phyloP scores from a whole-genome alignment of 345 rosid species.

The Physaria fendleri region DNA sequence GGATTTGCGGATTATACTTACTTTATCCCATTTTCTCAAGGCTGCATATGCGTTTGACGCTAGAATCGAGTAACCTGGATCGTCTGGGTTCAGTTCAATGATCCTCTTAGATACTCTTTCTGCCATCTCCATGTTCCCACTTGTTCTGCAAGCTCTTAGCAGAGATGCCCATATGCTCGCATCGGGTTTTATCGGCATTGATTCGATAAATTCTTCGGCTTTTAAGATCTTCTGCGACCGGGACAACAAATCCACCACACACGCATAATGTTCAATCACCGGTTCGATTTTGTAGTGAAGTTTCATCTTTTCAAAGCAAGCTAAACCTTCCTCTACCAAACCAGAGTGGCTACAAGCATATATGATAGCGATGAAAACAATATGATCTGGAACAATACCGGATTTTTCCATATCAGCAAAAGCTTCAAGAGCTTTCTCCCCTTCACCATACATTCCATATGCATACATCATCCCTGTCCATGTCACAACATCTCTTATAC shows the following conservation, averaged over 20 bases:
- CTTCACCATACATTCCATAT: constrained; percentile 61
- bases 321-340: constrained; percentile 58
- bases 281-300: constrained; percentile 41
- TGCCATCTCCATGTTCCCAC: constrained; percentile 37
- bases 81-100: constrained; percentile 37
- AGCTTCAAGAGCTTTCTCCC: constrained; percentile 46
- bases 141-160: constrained; percentile 48
- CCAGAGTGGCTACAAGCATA: constrained; percentile 81
- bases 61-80: constrained; percentile 50
- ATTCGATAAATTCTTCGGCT: constrained; percentile 43
- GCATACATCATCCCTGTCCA: constrained; percentile 64
- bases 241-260: constrained; percentile 50
- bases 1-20: constrained; percentile 38
- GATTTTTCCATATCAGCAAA: constrained; percentile 44
- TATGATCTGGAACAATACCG: constrained; percentile 47
- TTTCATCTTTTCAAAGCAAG: constrained; percentile 47
- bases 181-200: constrained; percentile 54
- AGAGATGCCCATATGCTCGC: constrained; percentile 56
- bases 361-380: constrained; percentile 49
- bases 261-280: constrained; percentile 44
- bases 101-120: constrained; percentile 39
- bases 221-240: constrained; percentile 36
- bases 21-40: constrained; percentile 54
- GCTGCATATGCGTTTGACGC: constrained; percentile 52
- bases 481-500: constrained; percentile 61